Conservation (phyloP, 2,329 filamentous ascomycete species). For the Fonsecaea erecta region DNA sequence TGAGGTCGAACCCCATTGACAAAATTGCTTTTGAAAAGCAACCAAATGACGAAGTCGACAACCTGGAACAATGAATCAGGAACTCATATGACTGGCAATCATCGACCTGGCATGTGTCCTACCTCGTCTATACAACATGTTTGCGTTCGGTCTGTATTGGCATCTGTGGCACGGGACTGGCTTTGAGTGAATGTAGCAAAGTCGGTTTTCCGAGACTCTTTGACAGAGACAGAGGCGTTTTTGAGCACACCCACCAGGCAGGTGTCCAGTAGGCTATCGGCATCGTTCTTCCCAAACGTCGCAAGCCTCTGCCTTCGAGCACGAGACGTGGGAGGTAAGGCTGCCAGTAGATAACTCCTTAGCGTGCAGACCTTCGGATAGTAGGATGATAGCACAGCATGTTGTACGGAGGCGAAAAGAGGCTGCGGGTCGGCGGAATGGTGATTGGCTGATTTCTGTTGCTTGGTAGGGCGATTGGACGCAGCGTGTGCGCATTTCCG, state of each 20-base stretch:
- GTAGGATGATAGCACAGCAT: constrained; percentile 33
- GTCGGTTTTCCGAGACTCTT: constrained; percentile 55
- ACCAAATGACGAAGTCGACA: constrained; percentile 77
- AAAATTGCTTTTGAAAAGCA: constrained; percentile 66
- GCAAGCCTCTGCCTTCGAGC: constrained; percentile 63
- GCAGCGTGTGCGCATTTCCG: constrained; percentile 27
- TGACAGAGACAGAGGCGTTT: constrained; percentile 40
- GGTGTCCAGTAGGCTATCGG: constrained; percentile 69
- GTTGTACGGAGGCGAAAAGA: constrained; percentile 14
- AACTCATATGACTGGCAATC: neutral
- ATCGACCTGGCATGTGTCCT: constrained; percentile 28
- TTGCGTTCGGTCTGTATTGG: constrained; percentile 45
- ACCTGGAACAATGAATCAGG: constrained; percentile 57
- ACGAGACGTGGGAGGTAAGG: constrained; percentile 39
- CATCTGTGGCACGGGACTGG: constrained; percentile 49
- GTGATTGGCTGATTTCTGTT: constrained; percentile 16
- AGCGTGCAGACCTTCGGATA: constrained; percentile 35
- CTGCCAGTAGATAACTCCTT: constrained; percentile 32
- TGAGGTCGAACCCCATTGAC: constrained; percentile 58
- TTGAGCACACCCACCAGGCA: constrained; percentile 66
- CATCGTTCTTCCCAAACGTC: constrained; percentile 47
- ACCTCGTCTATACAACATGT: constrained; percentile 69
- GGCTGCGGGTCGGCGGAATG: neutral
- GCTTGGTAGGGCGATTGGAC: constrained; percentile 23
- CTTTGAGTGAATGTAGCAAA: constrained; percentile 68